phyloP scores from a whole-genome alignment of 2,329 filamentous ascomycete species.

The Neospermospora avenae region DNA sequence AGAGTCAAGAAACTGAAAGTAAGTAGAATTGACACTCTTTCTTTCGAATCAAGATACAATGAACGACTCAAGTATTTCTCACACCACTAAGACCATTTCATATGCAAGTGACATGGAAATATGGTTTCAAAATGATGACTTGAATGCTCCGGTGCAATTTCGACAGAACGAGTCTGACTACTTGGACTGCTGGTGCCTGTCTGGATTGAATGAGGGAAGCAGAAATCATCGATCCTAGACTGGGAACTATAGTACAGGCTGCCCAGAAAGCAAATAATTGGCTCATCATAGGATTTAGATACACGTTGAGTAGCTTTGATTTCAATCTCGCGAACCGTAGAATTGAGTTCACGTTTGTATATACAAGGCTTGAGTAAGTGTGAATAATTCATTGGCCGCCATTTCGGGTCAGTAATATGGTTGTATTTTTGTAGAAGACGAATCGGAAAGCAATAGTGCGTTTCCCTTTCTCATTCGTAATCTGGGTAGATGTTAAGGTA shows the following conservation, averaged over 20 bases:
- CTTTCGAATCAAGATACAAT: no score
- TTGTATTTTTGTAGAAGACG: constrained; percentile 1
- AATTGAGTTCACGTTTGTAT: no score
- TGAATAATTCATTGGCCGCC: background rate
- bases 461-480: constrained; percentile 1
- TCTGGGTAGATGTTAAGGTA: constrained; percentile 1
- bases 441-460: constrained; percentile 1
- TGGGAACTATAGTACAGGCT: background rate
- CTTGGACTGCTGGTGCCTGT: constrained; percentile 8
- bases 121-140: no score
- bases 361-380: no score
- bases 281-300: no score
- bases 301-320: no score
- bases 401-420: constrained; percentile 11
- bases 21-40: background rate
- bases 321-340: no score
- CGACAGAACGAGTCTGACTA: constrained; percentile 6
- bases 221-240: background rate
- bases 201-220: background rate
- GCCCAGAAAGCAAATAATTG: background rate
- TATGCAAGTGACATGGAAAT: no score
- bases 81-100: no score
- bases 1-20: background rate
- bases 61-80: no score
- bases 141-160: no score